Evolutionary conservation across 306 rosid genomes (phyloP), one percentile per base, ranked within the genome.

Genomic region (Lathyrus tuberosus): DNA sequence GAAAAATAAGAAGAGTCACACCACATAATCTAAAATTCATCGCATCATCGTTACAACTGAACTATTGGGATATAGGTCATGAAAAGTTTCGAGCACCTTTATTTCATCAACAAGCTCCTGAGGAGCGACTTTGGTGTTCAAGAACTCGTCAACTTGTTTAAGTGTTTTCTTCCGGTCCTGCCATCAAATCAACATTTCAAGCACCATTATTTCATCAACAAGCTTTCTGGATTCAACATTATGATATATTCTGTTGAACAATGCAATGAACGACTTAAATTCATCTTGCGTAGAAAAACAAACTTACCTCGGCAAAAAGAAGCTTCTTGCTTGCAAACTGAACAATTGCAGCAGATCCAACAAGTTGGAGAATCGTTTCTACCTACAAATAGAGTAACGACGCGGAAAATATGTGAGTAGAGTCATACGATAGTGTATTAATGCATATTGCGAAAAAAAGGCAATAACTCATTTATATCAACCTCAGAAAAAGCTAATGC

Each of bases 81-180:
- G 59, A 70, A 20, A 16, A 77, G 47, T 33, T 5, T 38, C 2
- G 11, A 52, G 47, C 70, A 94, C 99, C 97, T 83, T 83, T 46
- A 95, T 79, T 8, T 95, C 99, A 73, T 84, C 97, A 3, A 42
- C 89, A 11, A 95, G 84, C 74, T 87, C 97, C 74, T 84, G 77
- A 13, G 96, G 99, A 71, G 97, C 99, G 80, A 95, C 60, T 87
- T 95, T 91, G 62, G 96, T 86, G 85, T 77, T 86, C 78, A 95
- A 83, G 84, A 89, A 89, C 81, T 82, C 91, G 22, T 89, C 95
- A 67, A 89, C 77, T 81, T 86, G 79, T 78, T 87, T 51, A 51
- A 91, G 73, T 12, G 96, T 91, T 80, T 65, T 58, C 75, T 84
- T 91, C 67, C 97, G 94, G 71, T 89, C 96, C 99, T 95, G 85